Base-by-base conservation (phyloP, 2,329 filamentous ascomycete genomes). In the Davidsoniella eucalypti region DNA sequence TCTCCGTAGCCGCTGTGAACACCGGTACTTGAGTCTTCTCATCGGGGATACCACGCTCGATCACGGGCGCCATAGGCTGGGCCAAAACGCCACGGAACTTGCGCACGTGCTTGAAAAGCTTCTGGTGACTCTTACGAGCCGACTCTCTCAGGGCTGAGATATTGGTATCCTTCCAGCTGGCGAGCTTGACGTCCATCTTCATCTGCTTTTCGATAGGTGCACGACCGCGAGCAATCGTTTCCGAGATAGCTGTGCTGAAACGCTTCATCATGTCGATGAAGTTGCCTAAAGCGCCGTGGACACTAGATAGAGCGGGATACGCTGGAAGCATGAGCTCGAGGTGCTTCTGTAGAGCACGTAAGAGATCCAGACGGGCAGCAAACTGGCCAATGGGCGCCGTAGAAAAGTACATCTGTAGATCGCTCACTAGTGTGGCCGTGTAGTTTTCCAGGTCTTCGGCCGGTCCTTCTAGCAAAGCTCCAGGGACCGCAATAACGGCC, bases 151-250 rank as follows among this genome's bases (percentile, higher is more conserved):
- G 69, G 1, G 87, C 85, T 44, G 82, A 82, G 54, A 98, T 93
- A 59, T 96, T 98, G 18, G 86, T 94, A 58, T 98, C 92, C 63
- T 94, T 95, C 93, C 93, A 98, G 63, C 87, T 95, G 6, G 88
- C 87, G 58, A 98, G 69, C 48, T 94, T 78, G 14, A 98, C 75
- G n/a, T 95, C 80, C 57, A 96, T 85, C 61, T 84, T 90, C 73
- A 96, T 86, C 52, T 87, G 80, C 64, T 87, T 94, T 62, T 96
- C 90, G n/a, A 96, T 72, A 0, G 74, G 71, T 5, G 71, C 68
- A 50, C 87, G 78, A n/a, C 81, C 84, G 42, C 76, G 76, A 17
- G 67, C 67, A 36, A 95, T 72, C 1, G 71, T 66, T 54, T 86
- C 80, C 10, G 72, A 66, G 6, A 88, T 76, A 4, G 75, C 67